phyloP scores from a whole-genome alignment of 169 alveolate species.

The Eimeria falciformis region DNA sequence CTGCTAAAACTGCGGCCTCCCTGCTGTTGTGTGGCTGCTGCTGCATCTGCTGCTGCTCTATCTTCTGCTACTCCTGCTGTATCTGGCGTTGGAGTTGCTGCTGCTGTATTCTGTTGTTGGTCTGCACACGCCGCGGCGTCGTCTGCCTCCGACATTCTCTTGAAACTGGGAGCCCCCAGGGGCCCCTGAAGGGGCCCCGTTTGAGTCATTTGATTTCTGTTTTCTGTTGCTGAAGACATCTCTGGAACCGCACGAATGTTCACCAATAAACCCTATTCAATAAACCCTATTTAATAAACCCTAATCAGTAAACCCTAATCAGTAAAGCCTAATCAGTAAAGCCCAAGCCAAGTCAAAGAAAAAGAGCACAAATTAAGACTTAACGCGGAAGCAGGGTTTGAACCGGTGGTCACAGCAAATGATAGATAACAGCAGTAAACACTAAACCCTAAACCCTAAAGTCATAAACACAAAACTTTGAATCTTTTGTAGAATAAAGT shows the following conservation, averaged over 20 bases:
- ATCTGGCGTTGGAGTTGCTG: background rate
- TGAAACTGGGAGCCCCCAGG: conserved; percentile 3
- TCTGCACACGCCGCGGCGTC: background rate
- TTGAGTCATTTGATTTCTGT: background rate
- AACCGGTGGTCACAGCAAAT: no score
- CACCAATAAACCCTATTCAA: background rate
- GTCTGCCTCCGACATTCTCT: background rate
- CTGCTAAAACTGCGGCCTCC: background rate
- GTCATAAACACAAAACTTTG: no score
- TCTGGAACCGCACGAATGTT: no score
- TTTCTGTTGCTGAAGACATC: background rate
- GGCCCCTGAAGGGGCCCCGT: conserved; percentile 20
- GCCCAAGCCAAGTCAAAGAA: background rate
- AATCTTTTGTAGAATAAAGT: no score
- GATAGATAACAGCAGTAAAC: no score
- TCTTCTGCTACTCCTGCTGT: background rate
- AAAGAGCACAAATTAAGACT: no score
- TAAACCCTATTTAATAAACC: background rate
- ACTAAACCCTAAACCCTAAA: no score
- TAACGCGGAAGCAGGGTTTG: no score
- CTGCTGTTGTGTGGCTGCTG: background rate
- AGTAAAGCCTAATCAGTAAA: background rate
- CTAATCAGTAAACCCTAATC: no score
- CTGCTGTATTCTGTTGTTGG: conserved; percentile 9
- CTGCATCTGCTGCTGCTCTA: background rate